Evolutionary conservation across 2,329 filamentous ascomycete species (phyloP).

Genomic region (Pseudogymnoascus sp.): DNA sequence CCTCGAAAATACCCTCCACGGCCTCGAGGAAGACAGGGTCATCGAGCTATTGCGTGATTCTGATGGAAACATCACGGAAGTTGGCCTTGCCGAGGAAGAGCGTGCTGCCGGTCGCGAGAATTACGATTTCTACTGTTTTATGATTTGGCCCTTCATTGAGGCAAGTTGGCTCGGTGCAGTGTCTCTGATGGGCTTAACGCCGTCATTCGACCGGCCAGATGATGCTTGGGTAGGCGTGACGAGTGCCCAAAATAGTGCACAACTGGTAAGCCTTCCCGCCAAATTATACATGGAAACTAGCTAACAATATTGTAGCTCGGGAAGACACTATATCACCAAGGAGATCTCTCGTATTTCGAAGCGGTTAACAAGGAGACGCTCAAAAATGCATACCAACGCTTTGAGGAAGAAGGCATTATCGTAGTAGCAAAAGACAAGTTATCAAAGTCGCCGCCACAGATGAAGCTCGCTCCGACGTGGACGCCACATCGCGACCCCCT

Average conservation of each 20-base stretch:
- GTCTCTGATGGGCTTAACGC: constrained; percentile 77
- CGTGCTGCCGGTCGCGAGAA: constrained; percentile 78
- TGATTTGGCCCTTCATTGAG: constrained; percentile 98
- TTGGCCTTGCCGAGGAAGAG: constrained; percentile 72
- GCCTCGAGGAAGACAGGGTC: constrained; percentile 71
- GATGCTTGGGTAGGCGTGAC: constrained; percentile 71
- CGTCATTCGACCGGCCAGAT: constrained; percentile 49
- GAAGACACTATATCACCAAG: constrained; percentile 95
- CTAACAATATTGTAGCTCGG: constrained; percentile 54
- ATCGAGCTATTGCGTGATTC: constrained; percentile 58
- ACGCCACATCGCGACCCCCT: constrained; percentile 55
- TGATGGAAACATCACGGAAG: constrained; percentile 48
- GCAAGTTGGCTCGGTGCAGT: constrained; percentile 87
- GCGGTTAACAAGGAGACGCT: constrained; percentile 97
- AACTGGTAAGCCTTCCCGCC: constrained; percentile 52
- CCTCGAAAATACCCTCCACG: constrained; percentile 68
- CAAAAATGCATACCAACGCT: constrained; percentile 83
- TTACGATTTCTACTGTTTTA: constrained; percentile 97
- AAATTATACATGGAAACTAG: constrained; percentile 12
- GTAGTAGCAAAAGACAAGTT: constrained; percentile 64
- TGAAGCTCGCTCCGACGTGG: constrained; percentile 71
- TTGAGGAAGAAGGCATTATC: constrained; percentile 86
- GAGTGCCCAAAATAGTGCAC: constrained; percentile 73
- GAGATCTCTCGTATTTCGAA: constrained; percentile 94
- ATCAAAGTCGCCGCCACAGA: constrained; percentile 49